phyloP scores from a whole-genome alignment of 805 yeast genomes.

The Yamadazyma philogaea region DNA sequence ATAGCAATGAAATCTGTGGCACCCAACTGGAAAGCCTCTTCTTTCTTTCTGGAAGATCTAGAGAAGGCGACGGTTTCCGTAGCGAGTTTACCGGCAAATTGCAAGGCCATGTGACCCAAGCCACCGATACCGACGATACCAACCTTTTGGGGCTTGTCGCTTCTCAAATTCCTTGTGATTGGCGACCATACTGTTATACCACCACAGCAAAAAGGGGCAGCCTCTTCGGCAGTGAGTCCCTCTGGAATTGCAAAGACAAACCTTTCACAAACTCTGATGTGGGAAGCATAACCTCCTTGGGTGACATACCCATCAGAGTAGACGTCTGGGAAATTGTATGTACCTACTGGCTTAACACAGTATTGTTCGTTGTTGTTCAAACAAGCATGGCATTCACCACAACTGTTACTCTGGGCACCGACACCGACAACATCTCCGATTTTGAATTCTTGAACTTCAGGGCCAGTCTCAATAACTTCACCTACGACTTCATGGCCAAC shows the following conservation, averaged over 20 bases:
- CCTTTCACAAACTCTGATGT: slow-evolving; percentile 41
- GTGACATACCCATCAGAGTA: slow-evolving; percentile 22
- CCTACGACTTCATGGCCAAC: slow-evolving; percentile 70
- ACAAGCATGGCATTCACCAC: slow-evolving; percentile 60
- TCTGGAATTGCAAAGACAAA: slow-evolving; percentile 52
- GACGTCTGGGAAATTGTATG: slow-evolving; percentile 50
- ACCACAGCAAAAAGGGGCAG: slow-evolving; percentile 57
- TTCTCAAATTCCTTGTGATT: slow-evolving; percentile 38
- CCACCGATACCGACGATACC: slow-evolving; percentile 69
- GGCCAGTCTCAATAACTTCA: slow-evolving; percentile 55
- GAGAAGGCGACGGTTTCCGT: slow-evolving; percentile 39
- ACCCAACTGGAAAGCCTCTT: slow-evolving; percentile 32
- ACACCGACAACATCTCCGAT: slow-evolving; percentile 78
- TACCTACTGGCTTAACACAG: slow-evolving; percentile 49
- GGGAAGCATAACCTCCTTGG: slow-evolving; percentile 51
- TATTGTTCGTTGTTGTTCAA: slow-evolving; percentile 36
- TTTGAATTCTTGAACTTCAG: slow-evolving; percentile 44
- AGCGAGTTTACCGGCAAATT: slow-evolving; percentile 60
- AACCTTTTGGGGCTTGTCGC: slow-evolving; percentile 40
- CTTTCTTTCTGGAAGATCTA: slow-evolving; percentile 26
- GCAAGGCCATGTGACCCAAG: slow-evolving; percentile 60
- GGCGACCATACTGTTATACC: slow-evolving; percentile 57
- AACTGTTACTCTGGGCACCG: slow-evolving; percentile 67
- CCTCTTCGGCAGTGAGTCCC: slow-evolving; percentile 34
- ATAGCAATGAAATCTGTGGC: slow-evolving; percentile 45